Conservation (phyloP, 495 filamentous ascomycete genomes). For the Bacidia rubella region DNA sequence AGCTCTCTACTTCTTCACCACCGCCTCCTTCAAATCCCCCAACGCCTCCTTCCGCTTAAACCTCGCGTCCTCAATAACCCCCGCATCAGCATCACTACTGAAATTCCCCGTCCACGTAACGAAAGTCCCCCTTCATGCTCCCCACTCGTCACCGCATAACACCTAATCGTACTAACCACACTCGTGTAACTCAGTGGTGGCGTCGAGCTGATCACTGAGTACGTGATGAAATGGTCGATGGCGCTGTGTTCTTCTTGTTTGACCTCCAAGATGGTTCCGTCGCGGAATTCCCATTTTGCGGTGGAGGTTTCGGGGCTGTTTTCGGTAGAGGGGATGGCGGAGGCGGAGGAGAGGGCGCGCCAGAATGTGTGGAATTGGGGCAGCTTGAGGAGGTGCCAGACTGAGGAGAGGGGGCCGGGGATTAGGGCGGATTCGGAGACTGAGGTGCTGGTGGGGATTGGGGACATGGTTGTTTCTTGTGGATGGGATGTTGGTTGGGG, state of each 20-base stretch:
- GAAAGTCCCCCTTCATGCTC: conserved; percentile 46
- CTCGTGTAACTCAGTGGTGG: conserved; percentile 46
- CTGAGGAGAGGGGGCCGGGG: conserved; percentile 41
- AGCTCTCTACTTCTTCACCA: conserved; percentile 36
- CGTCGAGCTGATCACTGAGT: conserved; percentile 47
- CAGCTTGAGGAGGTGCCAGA: conserved; percentile 59
- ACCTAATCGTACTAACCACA: conserved; percentile 47
- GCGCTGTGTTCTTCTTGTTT: conserved; percentile 61
- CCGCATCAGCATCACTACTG: conserved; percentile 53
- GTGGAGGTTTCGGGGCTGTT: conserved; percentile 44
- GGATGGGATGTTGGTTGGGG: background rate
- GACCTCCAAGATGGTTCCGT: conserved; percentile 48
- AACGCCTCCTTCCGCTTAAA: conserved; percentile 60
- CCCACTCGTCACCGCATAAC: conserved; percentile 46
- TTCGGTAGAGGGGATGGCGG: background rate
- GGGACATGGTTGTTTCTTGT: conserved; percentile 19
- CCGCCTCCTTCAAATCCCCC: conserved; percentile 44
- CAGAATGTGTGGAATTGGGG: conserved; percentile 48
- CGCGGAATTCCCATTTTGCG: conserved; percentile 50
- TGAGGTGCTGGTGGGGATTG: conserved; percentile 49
- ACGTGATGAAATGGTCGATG: conserved; percentile 58
- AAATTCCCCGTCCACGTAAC: conserved; percentile 52
- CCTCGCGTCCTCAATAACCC: conserved; percentile 55
- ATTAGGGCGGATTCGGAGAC: conserved; percentile 54
- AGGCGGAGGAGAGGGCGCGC: conserved; percentile 24